Percentiles rank a stretch among this genome's conserved stretches.
Conservation (phyloP, 306 rosid genomes). For the Sicyos baderoa region DNA sequence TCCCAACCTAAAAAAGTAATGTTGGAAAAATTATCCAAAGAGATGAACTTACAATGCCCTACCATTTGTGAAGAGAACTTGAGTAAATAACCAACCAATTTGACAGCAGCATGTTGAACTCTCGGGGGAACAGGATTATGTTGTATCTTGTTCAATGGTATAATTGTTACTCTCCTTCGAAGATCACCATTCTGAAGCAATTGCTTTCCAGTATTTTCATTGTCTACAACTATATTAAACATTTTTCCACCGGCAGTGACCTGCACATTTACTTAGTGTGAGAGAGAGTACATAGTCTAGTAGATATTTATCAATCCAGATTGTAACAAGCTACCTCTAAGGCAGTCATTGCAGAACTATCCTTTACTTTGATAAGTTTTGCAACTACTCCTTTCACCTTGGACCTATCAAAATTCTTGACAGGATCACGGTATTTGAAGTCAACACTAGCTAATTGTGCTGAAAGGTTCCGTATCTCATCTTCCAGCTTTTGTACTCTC, state of each 20-base stretch:
- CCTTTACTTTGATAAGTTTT: slow-evolving; percentile 82
- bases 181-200: slow-evolving; percentile 82
- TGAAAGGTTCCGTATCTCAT: slow-evolving; percentile 70
- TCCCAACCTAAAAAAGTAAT: slow-evolving; percentile 66
- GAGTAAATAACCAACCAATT: slow-evolving; percentile 48
- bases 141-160: slow-evolving; percentile 91
- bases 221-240: slow-evolving; percentile 85
- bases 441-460: slow-evolving; percentile 66
- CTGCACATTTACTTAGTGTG: slow-evolving; percentile 31
- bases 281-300: slow-evolving; percentile 21
- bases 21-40: slow-evolving; percentile 18
- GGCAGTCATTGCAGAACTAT: slow-evolving; percentile 75
- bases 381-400: slow-evolving; percentile 96
- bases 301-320: slow-evolving; percentile 7
- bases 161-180: slow-evolving; percentile 85
- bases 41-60: slow-evolving; percentile 3
- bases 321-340: slow-evolving; percentile 56
- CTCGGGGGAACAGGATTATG: slow-evolving; percentile 39
- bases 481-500: slow-evolving; percentile 64
- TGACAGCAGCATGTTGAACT: slow-evolving; percentile 58
- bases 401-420: slow-evolving; percentile 76
- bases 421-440: slow-evolving; percentile 69
- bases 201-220: slow-evolving; percentile 80
- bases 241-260: slow-evolving; percentile 95
- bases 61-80: slow-evolving; percentile 10